Base-by-base conservation (phyloP, 1,284 basidiomycete species). In the Puccinia novopanici region DNA sequence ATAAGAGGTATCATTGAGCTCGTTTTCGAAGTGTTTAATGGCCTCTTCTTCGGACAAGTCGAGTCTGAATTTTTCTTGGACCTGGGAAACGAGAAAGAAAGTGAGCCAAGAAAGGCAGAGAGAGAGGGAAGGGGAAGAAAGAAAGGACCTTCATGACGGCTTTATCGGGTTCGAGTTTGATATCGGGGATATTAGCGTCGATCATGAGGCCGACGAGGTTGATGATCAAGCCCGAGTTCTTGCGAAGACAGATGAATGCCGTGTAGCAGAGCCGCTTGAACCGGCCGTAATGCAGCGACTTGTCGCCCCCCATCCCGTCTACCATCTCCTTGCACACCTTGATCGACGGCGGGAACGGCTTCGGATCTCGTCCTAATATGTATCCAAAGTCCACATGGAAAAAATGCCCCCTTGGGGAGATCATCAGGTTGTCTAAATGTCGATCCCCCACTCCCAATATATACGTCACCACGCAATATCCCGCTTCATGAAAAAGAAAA, bases 251-350 rank as follows among this genome's bases (percentile, higher is more conserved):
- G 80, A 92, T 93, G 86, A 98, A 99, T 0, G 95, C 96, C 3
- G 95, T 98, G 86, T 95, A 95, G 86, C 94, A 97, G 83, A 97
- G 91, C 82, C 91, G 92, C 87, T 96, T 95, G 90, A 99, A 99
- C 52, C 95, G 91, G 37, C 91, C 90, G 86, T 99, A 97, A 85
- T 97, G 94, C 22, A 91, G 89, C 3, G 95, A 95, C 84, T 92
- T 89, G n/a, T 92, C 90, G 52, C 97, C 96, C 22, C 97, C 97
- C 95, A 99, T 98, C 10, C 93, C 95, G 84, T 99, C 97, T 0
- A 99, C 94, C 97, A 99, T 99, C 85, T 99, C 97, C 84, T 97
- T 96, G 87, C 95, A 97, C 40, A 99, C 93, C 86, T 99, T 99
- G 84, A 99, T 95, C 0, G 95, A 93, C 0, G 97, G 97, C 5